Evolutionary conservation across 345 rosid species (phyloP).

Genomic region (Syzygium aromaticum): DNA sequence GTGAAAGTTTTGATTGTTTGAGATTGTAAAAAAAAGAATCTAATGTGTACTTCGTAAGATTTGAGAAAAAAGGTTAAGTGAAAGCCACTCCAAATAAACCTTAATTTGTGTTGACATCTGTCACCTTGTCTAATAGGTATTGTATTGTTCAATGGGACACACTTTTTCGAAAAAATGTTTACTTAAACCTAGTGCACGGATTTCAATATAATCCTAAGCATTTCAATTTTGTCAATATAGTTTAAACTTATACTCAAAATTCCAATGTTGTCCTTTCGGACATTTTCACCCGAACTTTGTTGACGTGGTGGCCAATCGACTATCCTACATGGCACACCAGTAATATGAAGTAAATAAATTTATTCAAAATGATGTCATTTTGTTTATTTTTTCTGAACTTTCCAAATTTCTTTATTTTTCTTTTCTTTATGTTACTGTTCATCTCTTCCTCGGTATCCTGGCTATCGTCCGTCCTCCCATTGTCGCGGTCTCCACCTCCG

Average conservation of each 20-base stretch:
- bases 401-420: too few relatives aligned
- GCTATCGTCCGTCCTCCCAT: too few relatives aligned
- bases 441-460: too few relatives aligned
- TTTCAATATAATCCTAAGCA: background rate
- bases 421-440: too few relatives aligned
- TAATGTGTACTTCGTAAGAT: background rate
- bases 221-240: background rate
- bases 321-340: background rate
- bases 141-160: background rate
- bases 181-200: background rate
- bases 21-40: background rate
- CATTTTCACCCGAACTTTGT: background rate
- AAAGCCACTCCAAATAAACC: background rate
- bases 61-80: background rate
- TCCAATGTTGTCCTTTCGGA: too few relatives aligned
- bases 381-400: rapidly evolving
- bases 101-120: background rate
- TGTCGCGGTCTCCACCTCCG: too few relatives aligned
- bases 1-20: background rate
- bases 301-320: background rate
- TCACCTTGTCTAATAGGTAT: background rate
- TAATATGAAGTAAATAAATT: rapidly evolving
- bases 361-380: background rate
- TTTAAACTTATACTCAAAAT: background rate
- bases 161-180: rapidly evolving